A percentile compares a stretch with the other conserved stretches of the same genome.
phyloP scores from a whole-genome alignment of 805 yeast genomes.

The Schizosaccharomyces cryophilus region DNA sequence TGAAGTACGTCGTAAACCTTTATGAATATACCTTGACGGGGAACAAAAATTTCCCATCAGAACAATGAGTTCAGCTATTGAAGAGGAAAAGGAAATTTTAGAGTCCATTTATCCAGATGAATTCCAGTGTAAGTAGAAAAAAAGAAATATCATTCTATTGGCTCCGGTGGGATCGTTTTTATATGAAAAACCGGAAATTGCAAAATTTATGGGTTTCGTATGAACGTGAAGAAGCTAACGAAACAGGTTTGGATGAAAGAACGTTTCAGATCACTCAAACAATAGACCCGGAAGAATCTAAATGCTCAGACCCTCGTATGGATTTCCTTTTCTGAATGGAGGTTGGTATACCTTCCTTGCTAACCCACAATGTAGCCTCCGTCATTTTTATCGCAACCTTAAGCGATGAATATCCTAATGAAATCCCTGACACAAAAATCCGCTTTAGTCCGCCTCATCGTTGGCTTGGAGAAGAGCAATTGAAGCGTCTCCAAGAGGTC shows the following conservation, averaged over 20 bases:
- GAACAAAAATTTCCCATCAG: not conserved
- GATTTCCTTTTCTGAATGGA: not conserved
- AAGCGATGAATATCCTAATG: not conserved
- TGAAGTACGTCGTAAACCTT: no score
- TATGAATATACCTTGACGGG: no score
- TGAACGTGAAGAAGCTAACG: not conserved
- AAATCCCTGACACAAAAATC: not conserved
- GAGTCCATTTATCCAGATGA: conserved; percentile 2
- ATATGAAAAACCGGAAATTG: not conserved
- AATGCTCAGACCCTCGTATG: not conserved
- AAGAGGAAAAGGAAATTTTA: conserved; percentile 1
- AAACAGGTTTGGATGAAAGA: not conserved
- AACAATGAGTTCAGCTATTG: not conserved
- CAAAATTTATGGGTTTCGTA: not conserved
- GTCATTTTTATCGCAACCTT: not conserved
- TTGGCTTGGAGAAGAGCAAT: not conserved
- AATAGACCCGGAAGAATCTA: not conserved
- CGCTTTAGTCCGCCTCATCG: not conserved
- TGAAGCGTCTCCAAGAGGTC: not conserved
- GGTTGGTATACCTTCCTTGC: not conserved
- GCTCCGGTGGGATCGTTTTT: no score
- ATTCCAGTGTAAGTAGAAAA: not conserved
- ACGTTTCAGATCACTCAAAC: not conserved
- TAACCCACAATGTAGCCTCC: not conserved
- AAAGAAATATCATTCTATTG: not conserved